A percentile compares a stretch with the other conserved stretches of the same genome.
These are phyloP conservation scores for Backusella morwellensis DNA, from an alignment of 192 early-diverging fungal species.

Conservation along the genomic window DNA sequence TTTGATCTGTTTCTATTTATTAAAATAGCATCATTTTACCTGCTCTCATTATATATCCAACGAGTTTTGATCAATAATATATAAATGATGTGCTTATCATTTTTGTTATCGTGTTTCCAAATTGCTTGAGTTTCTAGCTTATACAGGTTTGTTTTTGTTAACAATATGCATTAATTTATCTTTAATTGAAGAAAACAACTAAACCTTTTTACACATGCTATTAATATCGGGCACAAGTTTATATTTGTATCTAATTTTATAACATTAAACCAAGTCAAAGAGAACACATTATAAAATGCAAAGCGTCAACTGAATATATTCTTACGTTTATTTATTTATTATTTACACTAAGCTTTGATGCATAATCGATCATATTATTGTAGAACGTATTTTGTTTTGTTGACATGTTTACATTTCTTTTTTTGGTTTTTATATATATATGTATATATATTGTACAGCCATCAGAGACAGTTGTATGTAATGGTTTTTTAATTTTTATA, in stretches of 20 bases:
- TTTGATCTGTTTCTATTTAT: neutral
- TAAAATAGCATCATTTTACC: neutral
- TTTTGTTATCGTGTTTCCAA: neutral
- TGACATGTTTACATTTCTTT: neutral
- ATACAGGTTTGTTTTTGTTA: conserved; percentile 1
- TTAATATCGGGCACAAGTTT: neutral
- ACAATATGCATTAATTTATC: neutral
- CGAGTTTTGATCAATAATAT: neutral
- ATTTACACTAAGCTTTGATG: neutral
- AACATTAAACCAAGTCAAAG: neutral
- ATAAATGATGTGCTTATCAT: neutral
- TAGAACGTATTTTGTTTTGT: neutral
- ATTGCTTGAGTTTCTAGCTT: neutral
- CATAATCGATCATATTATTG: neutral
- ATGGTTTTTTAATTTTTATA: too few relatives aligned
- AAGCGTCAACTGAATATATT: neutral
- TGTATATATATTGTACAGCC: neutral
- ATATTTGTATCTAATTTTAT: neutral
- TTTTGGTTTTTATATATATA: neutral
- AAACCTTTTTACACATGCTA: neutral
- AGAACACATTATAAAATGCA: neutral
- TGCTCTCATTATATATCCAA: neutral
- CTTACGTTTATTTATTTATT: neutral
- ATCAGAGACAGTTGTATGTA: neutral
- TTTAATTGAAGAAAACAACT: neutral